Evolutionary conservation across 2,329 filamentous ascomycete species (phyloP), one percentile per base, ranked within the genome.

Genomic region (Stachybotrys chlorohalonatus): DNA sequence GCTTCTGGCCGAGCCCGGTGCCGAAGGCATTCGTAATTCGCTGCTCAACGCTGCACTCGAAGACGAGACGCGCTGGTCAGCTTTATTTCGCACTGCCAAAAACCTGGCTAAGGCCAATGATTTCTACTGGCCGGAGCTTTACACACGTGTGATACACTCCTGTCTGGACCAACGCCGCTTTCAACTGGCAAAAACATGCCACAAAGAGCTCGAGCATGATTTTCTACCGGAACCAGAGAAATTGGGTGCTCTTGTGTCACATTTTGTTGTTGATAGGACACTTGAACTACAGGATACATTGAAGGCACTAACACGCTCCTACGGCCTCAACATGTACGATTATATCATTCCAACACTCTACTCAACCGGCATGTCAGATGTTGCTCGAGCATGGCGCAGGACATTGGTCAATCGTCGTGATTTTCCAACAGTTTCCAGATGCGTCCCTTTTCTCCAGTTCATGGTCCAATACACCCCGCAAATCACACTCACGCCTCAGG

Each of bases 331-430:
- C 11, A 59, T 82, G 0, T 83, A 83, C 61, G 79, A 82, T 58
- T 64, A 68, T 17, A 54, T 83, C 7, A 70, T 83, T n/a, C 78
- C 80, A 3, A 65, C 73, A 52, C 67, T 83, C 2, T 82, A 76
- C 59, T 64, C 70, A 5, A 65, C 68, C n/a, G 80, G 80, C 1
- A 65, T 71, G 39, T 74, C 75, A 1, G 60, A 60, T 2, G 57
- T 75, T 15, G 79, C 80, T 7, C 67, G 65, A 9, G 58, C 60
- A n/a, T 83, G 80, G 80, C 74, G 80, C 47, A 66, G 66, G 30
- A 63, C 70, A 4, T 68, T 79, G 11, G 56, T 75, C 36, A 56
- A 59, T 1, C 68, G 71, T 50, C 64, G 68, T 16, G 80, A 82
- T 56, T 47, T 66, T 31, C 78, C 79, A 3, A 66, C 63, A 6